Percentiles rank a stretch among this genome's conserved stretches.
These are phyloP conservation scores for Debaryomyces subglobosus DNA, from an alignment of 1,139 yeast genomes.

Conservation along the genomic window DNA sequence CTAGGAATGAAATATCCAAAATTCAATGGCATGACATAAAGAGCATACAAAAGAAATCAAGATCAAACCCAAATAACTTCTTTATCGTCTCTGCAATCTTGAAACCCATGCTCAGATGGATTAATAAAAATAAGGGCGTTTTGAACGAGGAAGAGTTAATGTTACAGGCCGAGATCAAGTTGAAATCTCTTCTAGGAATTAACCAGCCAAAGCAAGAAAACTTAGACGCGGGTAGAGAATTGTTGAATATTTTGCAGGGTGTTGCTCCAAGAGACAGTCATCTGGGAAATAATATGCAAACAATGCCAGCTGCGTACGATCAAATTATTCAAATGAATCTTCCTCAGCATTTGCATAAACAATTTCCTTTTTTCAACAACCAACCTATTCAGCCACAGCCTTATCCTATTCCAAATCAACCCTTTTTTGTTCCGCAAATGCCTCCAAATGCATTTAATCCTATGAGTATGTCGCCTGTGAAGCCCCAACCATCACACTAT, in stretches of 20 bases:
- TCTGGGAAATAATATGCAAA: conserved; percentile 9
- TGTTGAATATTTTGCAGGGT: conserved; percentile 64
- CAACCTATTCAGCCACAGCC: conserved; percentile 17
- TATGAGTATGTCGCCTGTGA: conserved; percentile 8
- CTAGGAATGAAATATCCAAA: conserved; percentile 80
- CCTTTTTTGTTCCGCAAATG: conserved; percentile 11
- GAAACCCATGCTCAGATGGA: conserved; percentile 61
- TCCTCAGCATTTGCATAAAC: conserved; percentile 36
- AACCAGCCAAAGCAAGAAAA: conserved; percentile 25
- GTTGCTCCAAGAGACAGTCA: conserved; percentile 20
- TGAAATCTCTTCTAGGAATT: conserved; percentile 67
- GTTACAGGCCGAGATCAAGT: conserved; percentile 60
- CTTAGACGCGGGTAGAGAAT: conserved; percentile 75
- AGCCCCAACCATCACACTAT: conserved; percentile 5
- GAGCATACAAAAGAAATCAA: conserved; percentile 36
- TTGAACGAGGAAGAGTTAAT: conserved; percentile 58
- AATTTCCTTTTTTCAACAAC: conserved; percentile 23
- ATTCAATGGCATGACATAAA: conserved; percentile 51
- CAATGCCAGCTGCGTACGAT: conserved; percentile 8
- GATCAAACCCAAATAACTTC: conserved; percentile 48
- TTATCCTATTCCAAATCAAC: conserved; percentile 10
- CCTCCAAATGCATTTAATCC: conserved; percentile 10
- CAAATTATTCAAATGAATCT: conserved; percentile 25
- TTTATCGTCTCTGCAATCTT: conserved; percentile 64
- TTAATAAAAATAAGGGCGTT: conserved; percentile 55